Evolutionary conservation across 805 yeast genomes (phyloP), one percentile per base, ranked within the genome.

Genomic region (Suhomyces sp.): DNA sequence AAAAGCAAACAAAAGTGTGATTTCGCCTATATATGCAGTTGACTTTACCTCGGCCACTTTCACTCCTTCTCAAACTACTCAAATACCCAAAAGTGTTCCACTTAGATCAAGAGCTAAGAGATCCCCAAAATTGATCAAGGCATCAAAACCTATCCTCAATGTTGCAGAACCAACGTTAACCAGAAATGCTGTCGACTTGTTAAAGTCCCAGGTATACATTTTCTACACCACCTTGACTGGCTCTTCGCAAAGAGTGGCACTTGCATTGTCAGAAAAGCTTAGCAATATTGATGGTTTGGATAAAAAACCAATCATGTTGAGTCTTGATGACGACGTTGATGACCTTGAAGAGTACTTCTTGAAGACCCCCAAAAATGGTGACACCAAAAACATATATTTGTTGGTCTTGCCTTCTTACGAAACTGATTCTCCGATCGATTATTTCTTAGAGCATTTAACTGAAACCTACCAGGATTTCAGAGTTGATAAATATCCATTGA

Each of bases 191-290:
- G 58, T 60, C 13, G 58, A 68, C 15, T 55, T 77, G 25, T 46
- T 70, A 19, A 74, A 74, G 19, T 74, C 88, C 1, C 79, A 80
- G 36, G 65, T 83, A 24, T 70, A 74, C 39, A 74, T 88, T 3
- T 85, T 88, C 49, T 88, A 84, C 59, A 82, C 96, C 6, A 83
- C 96, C 0, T 64, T 88, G 39, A 90, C 95, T 3, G 96, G 96
- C 8, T 68, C 95, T 0, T 76, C 95, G 0, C 80, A 81, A 48
- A 68, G 84, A 44, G 74, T 79, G 19, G 96, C 96, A 1, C 65
- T 64, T 12, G 53, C 58, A 11, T 60, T 88, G 12, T 50, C 58
- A 20, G 67, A 68, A 2, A 59, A 58, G 21, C 54, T 81, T 9
- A 34, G 41, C 2, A 47, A 40, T n/a, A 38, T 63, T 19, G 42